Conservation (phyloP, 768 basidiomycete species). For the Hericium rajendrae region DNA sequence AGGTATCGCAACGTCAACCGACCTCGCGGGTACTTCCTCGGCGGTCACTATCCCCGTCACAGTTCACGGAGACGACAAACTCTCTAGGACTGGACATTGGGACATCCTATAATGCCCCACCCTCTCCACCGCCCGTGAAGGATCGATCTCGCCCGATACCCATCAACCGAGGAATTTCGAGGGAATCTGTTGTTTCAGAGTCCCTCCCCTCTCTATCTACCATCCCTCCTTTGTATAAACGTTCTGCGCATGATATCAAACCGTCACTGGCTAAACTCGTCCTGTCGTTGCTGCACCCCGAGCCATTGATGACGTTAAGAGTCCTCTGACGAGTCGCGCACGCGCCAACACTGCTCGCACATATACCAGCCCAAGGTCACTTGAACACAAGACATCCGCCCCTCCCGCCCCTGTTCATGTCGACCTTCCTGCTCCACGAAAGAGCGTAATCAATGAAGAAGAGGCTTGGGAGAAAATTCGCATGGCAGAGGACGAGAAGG, state of each 20-base stretch:
- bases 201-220: conserved; percentile 12
- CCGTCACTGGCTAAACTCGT: neutral
- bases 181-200: conserved; percentile 6
- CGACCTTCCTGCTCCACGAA: conserved; percentile 24
- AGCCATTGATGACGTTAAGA: too few species aligned
- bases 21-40: neutral
- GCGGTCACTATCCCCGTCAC: conserved; percentile 1
- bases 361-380: neutral
- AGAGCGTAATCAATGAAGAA: conserved; percentile 52
- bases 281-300: neutral
- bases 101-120: conserved; percentile 6
- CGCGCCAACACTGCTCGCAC: neutral
- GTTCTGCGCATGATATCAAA: neutral
- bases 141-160: neutral
- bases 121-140: neutral
- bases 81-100: conserved; percentile 22
- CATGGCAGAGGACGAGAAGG: conserved; percentile 58
- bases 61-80: conserved; percentile 15
- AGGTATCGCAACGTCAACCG: neutral
- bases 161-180: conserved; percentile 4
- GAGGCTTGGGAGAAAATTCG: conserved; percentile 74
- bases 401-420: conserved; percentile 2
- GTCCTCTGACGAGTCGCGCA: neutral
- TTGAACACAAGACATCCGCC: conserved; percentile 1
- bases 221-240: conserved; percentile 4